Evolutionary conservation across 176 grass and related monocot genomes (phyloP), one percentile per base, ranked within the genome.

Genomic region (Oropetium thomaeum): DNA sequence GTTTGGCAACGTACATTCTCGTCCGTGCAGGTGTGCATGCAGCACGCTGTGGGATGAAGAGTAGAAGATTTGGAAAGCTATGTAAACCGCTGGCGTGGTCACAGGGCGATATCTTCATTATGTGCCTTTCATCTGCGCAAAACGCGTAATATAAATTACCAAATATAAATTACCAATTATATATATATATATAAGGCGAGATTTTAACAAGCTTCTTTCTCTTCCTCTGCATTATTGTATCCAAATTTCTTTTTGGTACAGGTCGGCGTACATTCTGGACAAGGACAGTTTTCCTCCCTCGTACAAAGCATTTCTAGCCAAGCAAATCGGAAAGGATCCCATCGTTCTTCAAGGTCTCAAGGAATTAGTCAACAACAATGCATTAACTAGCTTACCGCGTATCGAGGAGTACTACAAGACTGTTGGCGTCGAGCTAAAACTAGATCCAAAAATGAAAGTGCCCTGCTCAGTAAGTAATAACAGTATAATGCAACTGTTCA

Each of bases 1-100:
- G 95, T 69, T 89, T 98, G 79, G 95, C 95, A 61, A 87, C 89
- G 58, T 98, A 98, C 86, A 94, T 92, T 81, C 89, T 98, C 47
- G 91, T 98, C 74, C 86, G 95, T 63, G 86, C 95, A 72, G 75
- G 79, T 23, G 89, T 98, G 25, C 84, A 94, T 61, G 89, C 95
- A 71, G 83, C 95, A n/a, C 89, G 91, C 60, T 98, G 91, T 83
- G 95, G 95, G 64, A 94, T 98, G 64, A 98, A 98, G 73, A 98
- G 91, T 67, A 83, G 69, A 83, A 82, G 62, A 82, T 94, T 94
- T 89, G 89, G 89, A 81, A 87, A 89, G 43, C 70, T 92, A 65
- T 94, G 95, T 80, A 94, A 85, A 85, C 95, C 95, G 27, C 81
- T 98, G 70, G 88, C 95, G 75, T 98, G 95, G 95, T 81, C 89